These are phyloP conservation scores for Theileria equi DNA, from an alignment of 169 alveolate species.

Conservation along the genomic window DNA sequence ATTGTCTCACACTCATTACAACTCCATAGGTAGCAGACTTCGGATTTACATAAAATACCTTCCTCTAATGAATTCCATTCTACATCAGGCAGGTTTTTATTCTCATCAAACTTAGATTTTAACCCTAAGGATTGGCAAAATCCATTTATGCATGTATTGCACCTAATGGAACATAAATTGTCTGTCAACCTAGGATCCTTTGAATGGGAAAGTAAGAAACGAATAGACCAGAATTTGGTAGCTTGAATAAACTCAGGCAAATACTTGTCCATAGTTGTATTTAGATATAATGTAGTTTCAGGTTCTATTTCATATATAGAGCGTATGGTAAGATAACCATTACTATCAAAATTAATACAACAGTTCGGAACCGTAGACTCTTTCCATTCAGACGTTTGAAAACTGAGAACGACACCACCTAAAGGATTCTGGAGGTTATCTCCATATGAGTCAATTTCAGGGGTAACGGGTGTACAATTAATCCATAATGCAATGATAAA, in stretches of 20 bases:
- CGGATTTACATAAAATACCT: neutral
- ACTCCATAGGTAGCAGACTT: constrained; percentile 13
- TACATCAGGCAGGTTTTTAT: neutral
- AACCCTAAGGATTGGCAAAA: constrained; percentile 9
- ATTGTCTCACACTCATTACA: constrained; percentile 19
- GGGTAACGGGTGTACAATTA: constrained; percentile 71
- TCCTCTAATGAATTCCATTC: neutral
- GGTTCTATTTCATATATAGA: constrained; percentile 78
- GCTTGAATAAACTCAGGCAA: constrained; percentile 75
- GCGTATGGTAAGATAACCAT: constrained; percentile 76
- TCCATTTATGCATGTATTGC: constrained; percentile 15
- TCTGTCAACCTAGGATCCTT: neutral
- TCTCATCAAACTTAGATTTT: neutral
- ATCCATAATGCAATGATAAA: constrained; percentile 76
- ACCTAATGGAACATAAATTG: constrained; percentile 21
- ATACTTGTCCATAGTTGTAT: constrained; percentile 76
- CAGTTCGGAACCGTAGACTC: constrained; percentile 85
- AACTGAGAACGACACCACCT: constrained; percentile 75
- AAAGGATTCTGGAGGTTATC: constrained; percentile 62
- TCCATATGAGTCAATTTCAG: constrained; percentile 72
- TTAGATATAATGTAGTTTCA: constrained; percentile 76
- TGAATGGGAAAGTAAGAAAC: neutral
- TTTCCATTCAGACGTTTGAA: constrained; percentile 64
- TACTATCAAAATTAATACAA: constrained; percentile 67
- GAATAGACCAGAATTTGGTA: constrained; percentile 54